Evolutionary conservation across 2,329 filamentous ascomycete genomes (phyloP).

Genomic region (Aspergillus cejpii): DNA sequence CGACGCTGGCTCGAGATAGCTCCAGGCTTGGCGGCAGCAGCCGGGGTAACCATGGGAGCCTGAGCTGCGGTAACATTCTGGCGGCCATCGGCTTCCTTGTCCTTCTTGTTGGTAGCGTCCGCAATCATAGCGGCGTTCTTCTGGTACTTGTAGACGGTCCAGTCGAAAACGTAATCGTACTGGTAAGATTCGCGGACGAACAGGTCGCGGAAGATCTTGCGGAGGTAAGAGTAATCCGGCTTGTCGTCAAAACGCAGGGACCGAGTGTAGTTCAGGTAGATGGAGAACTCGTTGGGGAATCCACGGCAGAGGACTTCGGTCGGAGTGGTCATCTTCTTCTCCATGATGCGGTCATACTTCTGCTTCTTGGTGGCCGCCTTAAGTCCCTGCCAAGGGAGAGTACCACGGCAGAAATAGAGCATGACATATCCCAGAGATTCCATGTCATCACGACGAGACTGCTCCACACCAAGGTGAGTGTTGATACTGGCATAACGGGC

Average conservation of each 20-base stretch:
- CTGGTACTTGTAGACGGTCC: constrained; percentile 99
- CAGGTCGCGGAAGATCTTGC: constrained; percentile 99
- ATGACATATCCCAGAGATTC: constrained; percentile 98
- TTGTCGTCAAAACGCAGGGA: constrained; percentile 99
- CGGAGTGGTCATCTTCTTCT: constrained; percentile 99
- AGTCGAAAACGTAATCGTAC: constrained; percentile 99
- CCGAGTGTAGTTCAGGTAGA: constrained; percentile 98
- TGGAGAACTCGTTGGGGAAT: constrained; percentile 98
- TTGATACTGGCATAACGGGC: constrained; percentile 98
- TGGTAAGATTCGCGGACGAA: constrained; percentile 99
- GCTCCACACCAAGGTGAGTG: constrained; percentile 95
- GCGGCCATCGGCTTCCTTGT: constrained; percentile 68
- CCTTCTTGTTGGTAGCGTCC: constrained; percentile 65
- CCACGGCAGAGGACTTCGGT: constrained; percentile 98
- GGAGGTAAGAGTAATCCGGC: constrained; percentile 98
- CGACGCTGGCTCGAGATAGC: constrained; percentile 70
- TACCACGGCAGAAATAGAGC: constrained; percentile 99
- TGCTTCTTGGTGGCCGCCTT: constrained; percentile 99
- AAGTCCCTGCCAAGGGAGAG: constrained; percentile 95
- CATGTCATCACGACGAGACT: constrained; percentile 99
- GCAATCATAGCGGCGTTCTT: constrained; percentile 96
- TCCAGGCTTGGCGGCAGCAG: constrained; percentile 61
- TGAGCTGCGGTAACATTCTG: constrained; percentile 58
- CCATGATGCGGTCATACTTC: constrained; percentile 99
- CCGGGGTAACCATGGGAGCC: constrained; percentile 47